These are phyloP conservation scores for Chamaecyparis obtusa DNA, from an alignment of 75 land plant species.

Conservation along the genomic window DNA sequence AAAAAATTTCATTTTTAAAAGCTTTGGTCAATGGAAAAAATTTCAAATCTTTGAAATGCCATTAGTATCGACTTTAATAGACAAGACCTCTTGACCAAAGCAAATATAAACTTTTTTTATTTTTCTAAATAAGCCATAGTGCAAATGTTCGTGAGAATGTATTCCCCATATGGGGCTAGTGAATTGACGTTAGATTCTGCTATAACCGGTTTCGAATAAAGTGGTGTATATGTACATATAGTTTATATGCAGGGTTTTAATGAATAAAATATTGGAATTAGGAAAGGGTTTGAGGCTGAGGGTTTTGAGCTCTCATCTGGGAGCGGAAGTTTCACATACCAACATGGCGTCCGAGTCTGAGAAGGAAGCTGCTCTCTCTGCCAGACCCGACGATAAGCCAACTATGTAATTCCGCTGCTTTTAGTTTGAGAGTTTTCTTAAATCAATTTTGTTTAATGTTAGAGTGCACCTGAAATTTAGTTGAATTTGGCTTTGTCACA, in stretches of 20 bases:
- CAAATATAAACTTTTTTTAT: no score
- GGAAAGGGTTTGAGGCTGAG: slow-evolving; percentile 5
- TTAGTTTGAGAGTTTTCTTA: background rate
- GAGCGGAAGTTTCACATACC: background rate
- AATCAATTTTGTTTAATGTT: background rate
- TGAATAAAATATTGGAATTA: slow-evolving; percentile 3
- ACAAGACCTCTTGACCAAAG: no score
- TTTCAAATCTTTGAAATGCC: no score
- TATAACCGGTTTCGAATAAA: no score
- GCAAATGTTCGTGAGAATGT: no score
- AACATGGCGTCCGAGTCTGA: background rate
- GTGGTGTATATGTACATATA: no score
- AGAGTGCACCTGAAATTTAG: background rate
- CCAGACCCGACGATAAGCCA: slow-evolving; percentile 3
- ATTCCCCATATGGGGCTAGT: no score
- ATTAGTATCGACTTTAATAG: no score
- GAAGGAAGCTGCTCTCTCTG: slow-evolving; percentile 10
- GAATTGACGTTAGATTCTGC: no score
- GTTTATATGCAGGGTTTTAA: background rate
- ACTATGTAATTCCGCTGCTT: background rate
- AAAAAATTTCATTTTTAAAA: no score
- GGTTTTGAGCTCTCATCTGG: slow-evolving; percentile 12
- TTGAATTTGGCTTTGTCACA: background rate
- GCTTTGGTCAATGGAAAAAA: no score
- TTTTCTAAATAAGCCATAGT: no score